Base-by-base conservation (phyloP, 164 flowering plant genomes). In the Kingdonia uniflora region DNA sequence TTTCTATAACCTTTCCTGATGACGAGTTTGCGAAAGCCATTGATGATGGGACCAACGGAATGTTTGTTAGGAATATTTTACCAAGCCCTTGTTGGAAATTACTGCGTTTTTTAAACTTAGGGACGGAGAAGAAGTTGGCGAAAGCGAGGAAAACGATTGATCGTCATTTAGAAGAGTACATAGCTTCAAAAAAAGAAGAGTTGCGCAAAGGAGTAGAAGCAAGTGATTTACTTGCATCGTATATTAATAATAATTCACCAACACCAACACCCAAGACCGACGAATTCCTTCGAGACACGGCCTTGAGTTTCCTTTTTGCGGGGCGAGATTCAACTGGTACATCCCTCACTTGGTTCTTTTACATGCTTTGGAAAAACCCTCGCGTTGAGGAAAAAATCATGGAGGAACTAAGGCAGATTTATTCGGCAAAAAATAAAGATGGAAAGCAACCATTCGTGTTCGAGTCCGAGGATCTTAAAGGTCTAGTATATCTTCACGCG, bases 321-420 rank as follows among this genome's bases (percentile, higher is more conserved):
- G 59, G 59, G 20, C 15, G 59, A 19, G 59, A 55, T 14, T n/a
- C 59, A 19, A 55, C 24, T 26, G 59, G 58, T 11, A 55, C 59
- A 11, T 55, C 59, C 19, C 51, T 55, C 6, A 19, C 51, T 44
- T 55, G 50, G 51, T 44, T 55, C 23, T 55, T 55, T 15, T 55
- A 49, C 50, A 43, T 43, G 24, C 14, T 45, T 6, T 17, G 41
- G 1, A 55, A 33, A 44, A 26, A 8, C 14, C 59, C 51, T 1
- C 15, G 51, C 13, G 51, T 55, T 1, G 50, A 55, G 35, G 42
- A 12, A 10, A 55, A 55, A 14, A 44, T 55, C 41, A 42, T 55
- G 29, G 51, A 47, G 13, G 51, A 47, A 23, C 29, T 47, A 21
- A 47, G 26, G 11, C 1, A 1, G 2, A 24, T 47, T 10, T 22